Evolutionary conservation across 176 grass and related monocot genomes (phyloP), one percentile per base, ranked within the genome.

Genomic region (Hsuehochloa calcarea): DNA sequence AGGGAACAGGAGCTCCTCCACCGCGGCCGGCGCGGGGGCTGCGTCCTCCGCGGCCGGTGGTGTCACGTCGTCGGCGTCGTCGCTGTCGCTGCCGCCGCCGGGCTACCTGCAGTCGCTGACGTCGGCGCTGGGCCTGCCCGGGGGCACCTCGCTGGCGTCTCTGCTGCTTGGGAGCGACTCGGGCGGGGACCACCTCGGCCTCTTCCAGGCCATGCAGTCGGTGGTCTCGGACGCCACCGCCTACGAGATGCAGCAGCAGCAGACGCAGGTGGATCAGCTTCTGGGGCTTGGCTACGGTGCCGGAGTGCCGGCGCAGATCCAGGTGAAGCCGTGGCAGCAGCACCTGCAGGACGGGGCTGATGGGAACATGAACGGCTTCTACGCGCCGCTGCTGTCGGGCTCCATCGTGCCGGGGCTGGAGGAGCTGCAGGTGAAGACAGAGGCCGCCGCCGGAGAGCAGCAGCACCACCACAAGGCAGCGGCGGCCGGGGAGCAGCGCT

Each of bases 131-230:
- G 84, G 88, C 1, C 79, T 90, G 10, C 31, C 43, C 23, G 89
- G 85, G 3, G 39, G 49, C 16, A 19, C 74, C 7, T 87, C 89
- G 39, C 75, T 87, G 68, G 85, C 89, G 13, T 91, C 89, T 17
- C 80, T 91, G 51, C 85, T 91, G 41, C 80, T 91, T 43, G 84
- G 61, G 62, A 55, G 31, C 60, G 75, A 60, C 74, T 15, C 68
- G 0, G 84, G 51, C 4, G 74, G 74, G 1, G 89, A 87, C 80
- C 80, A 87, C 52, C 69, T 91, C 23, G 80, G 85, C 3, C 89
- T 91, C 34, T 91, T 91, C 89, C 89, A 91, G 25, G 89, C 85
- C 68, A 90, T 90, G 89, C 89, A 90, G 69, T 84, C 89, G 19
- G 80, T 63, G 41, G 89, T 84, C 40, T 87, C 89, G 13, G 85